Evolutionary conservation across 1,139 yeast species (phyloP).

Genomic region (Citeromyces siamensis): DNA sequence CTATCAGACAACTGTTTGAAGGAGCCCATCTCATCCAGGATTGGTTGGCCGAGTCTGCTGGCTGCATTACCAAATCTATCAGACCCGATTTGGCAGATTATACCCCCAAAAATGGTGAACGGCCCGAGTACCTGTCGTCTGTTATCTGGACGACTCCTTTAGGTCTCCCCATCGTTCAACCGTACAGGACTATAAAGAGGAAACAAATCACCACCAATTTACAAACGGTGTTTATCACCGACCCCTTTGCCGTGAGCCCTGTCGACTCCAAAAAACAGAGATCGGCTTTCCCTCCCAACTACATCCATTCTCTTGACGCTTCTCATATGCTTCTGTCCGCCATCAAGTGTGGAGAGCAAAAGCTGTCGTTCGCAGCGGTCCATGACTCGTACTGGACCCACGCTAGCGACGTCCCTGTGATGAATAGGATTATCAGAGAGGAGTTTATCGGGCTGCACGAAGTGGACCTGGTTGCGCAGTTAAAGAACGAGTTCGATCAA

Average conservation of each 20-base stretch:
- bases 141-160: slow-evolving; percentile 98
- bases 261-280: slow-evolving; percentile 85
- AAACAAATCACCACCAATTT: slow-evolving; percentile 63
- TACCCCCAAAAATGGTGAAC: slow-evolving; percentile 19
- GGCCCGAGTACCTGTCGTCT: slow-evolving; percentile 63
- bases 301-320: slow-evolving; percentile 91
- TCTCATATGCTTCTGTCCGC: slow-evolving; percentile 95
- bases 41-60: slow-evolving; percentile 88
- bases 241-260: slow-evolving; percentile 72
- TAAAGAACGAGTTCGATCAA: slow-evolving; percentile 68
- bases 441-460: slow-evolving; percentile 73
- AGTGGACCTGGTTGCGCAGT: slow-evolving; percentile 54
- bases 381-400: slow-evolving; percentile 99
- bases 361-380: slow-evolving; percentile 83
- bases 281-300: slow-evolving; percentile 94
- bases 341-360: slow-evolving; percentile 53
- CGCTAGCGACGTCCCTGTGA: slow-evolving; percentile 65
- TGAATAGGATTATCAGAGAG: slow-evolving; percentile 67
- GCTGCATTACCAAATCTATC: slow-evolving; percentile 67
- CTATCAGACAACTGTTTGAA: slow-evolving; percentile 75
- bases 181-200: slow-evolving; percentile 62
- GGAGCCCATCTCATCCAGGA: slow-evolving; percentile 96
- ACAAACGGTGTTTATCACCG: slow-evolving; percentile 72
- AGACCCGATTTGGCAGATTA: slow-evolving; percentile 35
- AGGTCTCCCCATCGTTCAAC: slow-evolving; percentile 92